phyloP scores from a whole-genome alignment of 179 eudicot genomes.

The Spinacia oleracea region DNA sequence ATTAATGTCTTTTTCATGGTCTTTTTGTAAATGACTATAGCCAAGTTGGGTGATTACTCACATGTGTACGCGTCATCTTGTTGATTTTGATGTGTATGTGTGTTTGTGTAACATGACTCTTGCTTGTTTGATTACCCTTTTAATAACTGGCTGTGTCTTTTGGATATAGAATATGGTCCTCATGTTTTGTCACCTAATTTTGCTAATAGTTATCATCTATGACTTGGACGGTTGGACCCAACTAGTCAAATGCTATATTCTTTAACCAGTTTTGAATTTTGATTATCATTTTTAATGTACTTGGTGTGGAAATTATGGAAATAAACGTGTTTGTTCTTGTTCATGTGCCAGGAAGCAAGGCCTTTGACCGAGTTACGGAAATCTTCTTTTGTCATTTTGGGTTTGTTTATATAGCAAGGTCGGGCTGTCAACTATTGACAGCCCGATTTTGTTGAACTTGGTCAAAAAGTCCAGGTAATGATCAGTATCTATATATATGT shows the following conservation, averaged over 20 bases:
- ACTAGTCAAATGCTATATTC: slow-evolving; percentile 13
- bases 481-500: slow-evolving; percentile 8
- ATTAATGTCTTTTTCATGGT: slow-evolving; percentile 10
- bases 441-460: slow-evolving; percentile 44
- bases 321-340: slow-evolving; percentile 30
- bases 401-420: slow-evolving; percentile 22
- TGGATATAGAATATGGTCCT: slow-evolving; percentile 16
- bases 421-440: slow-evolving; percentile 65
- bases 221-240: slow-evolving; percentile 16
- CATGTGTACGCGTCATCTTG: slow-evolving; percentile 22
- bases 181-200: slow-evolving; percentile 15
- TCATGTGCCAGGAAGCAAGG: slow-evolving; percentile 25
- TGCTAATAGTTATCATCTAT: not conserved
- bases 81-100: slow-evolving; percentile 16
- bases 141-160: slow-evolving; percentile 9
- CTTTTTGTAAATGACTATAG: not conserved
- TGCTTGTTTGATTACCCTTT: slow-evolving; percentile 20
- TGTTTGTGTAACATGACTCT: not conserved
- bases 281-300: not conserved
- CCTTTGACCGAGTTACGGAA: slow-evolving; percentile 25
- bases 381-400: slow-evolving; percentile 11
- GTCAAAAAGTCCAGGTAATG: slow-evolving; percentile 7
- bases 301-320: slow-evolving; percentile 4
- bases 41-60: slow-evolving; percentile 2
- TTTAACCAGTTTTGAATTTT: not conserved